phyloP scores from a whole-genome alignment of 495 filamentous ascomycete genomes.

The Aspergillus avenaceus region DNA sequence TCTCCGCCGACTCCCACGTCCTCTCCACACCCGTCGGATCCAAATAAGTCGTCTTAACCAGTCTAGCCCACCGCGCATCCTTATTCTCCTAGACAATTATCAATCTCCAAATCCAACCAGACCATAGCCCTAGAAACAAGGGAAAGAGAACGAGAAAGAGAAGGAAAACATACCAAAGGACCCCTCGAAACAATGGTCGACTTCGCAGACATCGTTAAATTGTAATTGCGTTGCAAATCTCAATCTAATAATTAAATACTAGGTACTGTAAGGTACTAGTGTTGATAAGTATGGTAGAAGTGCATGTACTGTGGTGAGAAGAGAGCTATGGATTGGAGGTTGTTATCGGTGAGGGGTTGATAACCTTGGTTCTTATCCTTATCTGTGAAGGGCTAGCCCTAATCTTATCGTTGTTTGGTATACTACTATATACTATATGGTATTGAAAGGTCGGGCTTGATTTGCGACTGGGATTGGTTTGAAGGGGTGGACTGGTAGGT shows the following conservation, averaged over 20 bases:
- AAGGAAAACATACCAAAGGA: conserved; percentile 14
- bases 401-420: too few species aligned
- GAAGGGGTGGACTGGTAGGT: too few species aligned
- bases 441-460: too few species aligned
- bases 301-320: not conserved
- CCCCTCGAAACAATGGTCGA: conserved; percentile 15
- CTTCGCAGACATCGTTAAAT: conserved; percentile 9
- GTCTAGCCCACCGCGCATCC: conserved; percentile 73
- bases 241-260: not conserved
- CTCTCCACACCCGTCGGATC: conserved; percentile 66
- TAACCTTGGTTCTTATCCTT: not conserved
- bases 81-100: conserved; percentile 30
- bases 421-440: too few species aligned
- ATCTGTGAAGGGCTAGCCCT: conserved; percentile 4
- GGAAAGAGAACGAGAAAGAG: not conserved
- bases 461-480: too few species aligned
- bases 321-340: not conserved
- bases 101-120: not conserved
- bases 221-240: not conserved
- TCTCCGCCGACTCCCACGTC: conserved; percentile 80
- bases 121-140: not conserved
- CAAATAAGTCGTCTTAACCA: conserved; percentile 66
- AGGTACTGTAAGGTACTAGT: not conserved
- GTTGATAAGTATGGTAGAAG: too few species aligned
- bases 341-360: not conserved